phyloP scores from a whole-genome alignment of 495 filamentous ascomycete genomes.

The Tuber aestivum region DNA sequence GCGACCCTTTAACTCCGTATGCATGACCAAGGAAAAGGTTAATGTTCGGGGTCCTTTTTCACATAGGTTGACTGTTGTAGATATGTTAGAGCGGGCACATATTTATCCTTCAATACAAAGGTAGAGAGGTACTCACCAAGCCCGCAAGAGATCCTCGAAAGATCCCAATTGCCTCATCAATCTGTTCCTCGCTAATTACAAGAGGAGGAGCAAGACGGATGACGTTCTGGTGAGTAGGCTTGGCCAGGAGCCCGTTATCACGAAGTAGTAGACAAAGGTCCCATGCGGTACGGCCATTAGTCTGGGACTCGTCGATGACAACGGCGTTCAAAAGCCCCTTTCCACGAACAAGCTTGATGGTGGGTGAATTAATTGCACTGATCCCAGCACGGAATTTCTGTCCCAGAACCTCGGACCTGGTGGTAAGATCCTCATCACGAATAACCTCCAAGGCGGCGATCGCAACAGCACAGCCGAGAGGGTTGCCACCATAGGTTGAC shows the following conservation, averaged over 20 bases:
- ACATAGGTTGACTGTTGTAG: not conserved
- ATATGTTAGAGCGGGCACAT: not conserved
- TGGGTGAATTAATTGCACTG: conserved; percentile 60
- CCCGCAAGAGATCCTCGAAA: conserved; percentile 69
- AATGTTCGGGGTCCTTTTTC: not conserved
- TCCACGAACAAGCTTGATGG: conserved; percentile 78
- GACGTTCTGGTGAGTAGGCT: conserved; percentile 97
- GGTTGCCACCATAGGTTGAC: conserved; percentile 95
- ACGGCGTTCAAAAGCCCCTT: conserved; percentile 96
- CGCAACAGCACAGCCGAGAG: conserved; percentile 90
- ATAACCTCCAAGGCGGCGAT: conserved; percentile 94
- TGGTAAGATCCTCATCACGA: conserved; percentile 80
- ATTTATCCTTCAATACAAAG: not conserved
- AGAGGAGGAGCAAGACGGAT: conserved; percentile 88
- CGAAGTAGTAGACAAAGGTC: conserved; percentile 94
- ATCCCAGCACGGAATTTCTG: conserved; percentile 78
- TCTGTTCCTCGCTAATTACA: conserved; percentile 79
- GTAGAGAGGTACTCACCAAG: conserved; percentile 39
- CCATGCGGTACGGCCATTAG: conserved; percentile 85
- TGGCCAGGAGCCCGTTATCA: conserved; percentile 90
- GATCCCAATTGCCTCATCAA: conserved; percentile 66
- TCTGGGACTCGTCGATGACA: conserved; percentile 85
- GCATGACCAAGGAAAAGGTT: not conserved
- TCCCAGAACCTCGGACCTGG: conserved; percentile 72
- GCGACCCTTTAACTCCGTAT: not conserved